Percentiles rank a stretch among this genome's conserved stretches.
Conservation (phyloP, 2,329 filamentous ascomycete species). For the Trichophyton benhamiae region DNA sequence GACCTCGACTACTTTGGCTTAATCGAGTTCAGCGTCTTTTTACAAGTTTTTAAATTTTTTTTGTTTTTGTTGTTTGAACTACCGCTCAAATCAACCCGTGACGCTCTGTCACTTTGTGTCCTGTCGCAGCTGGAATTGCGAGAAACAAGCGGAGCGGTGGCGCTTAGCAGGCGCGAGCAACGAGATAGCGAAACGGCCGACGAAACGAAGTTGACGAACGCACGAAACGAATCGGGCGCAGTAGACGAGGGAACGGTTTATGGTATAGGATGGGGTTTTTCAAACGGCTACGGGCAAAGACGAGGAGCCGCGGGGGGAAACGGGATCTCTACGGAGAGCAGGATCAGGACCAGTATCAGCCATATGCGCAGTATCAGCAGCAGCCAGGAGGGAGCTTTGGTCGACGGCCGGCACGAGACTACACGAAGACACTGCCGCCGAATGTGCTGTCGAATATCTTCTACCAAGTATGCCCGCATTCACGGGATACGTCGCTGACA, state of each 20-base stretch:
- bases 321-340: neutral
- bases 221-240: neutral
- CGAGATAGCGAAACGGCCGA: no score
- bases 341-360: neutral
- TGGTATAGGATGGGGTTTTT: constrained; percentile 16
- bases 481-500: constrained; percentile 63
- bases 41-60: neutral
- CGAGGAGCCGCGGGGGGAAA: constrained; percentile 12
- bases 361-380: neutral
- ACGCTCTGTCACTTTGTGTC: neutral
- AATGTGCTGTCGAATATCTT: constrained; percentile 69
- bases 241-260: neutral
- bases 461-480: constrained; percentile 69
- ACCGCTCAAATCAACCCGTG: neutral
- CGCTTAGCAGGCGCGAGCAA: no score
- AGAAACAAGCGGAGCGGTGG: neutral
- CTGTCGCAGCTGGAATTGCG: neutral
- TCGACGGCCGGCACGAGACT: constrained; percentile 16
- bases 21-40: neutral
- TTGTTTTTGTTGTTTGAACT: neutral
- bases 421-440: constrained; percentile 47
- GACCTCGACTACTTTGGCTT: neutral
- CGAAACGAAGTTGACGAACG: neutral
- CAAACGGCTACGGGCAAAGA: constrained; percentile 16
- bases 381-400: neutral